These are phyloP conservation scores for Talaromyces proteolyticus DNA, from an alignment of 495 filamentous ascomycete genomes.

Conservation along the genomic window DNA sequence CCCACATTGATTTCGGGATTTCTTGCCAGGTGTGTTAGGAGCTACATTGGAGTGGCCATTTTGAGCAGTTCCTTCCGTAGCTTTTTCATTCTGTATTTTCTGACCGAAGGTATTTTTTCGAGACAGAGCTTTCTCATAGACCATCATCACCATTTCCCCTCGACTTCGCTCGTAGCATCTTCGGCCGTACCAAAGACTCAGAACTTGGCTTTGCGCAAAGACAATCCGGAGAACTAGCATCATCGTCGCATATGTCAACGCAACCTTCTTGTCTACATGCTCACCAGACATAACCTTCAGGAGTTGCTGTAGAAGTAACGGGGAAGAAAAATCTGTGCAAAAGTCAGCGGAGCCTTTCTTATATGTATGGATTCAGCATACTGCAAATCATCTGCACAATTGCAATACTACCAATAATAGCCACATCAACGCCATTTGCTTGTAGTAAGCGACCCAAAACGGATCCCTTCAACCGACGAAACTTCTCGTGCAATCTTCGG, in stretches of 20 bases:
- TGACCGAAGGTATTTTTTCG: conserved; percentile 62
- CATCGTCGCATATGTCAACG: conserved; percentile 61
- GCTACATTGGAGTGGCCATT: conserved; percentile 4
- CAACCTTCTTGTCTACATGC: conserved; percentile 39
- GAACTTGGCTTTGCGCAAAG: conserved; percentile 57
- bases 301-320: conserved; percentile 66
- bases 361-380: conserved; percentile 10
- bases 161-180: conserved; percentile 72
- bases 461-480: conserved; percentile 65
- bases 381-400: conserved; percentile 57
- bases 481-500: conserved; percentile 58
- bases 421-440: conserved; percentile 71
- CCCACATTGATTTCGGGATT: conserved; percentile 10
- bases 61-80: conserved; percentile 1
- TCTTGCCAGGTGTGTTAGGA: conserved; percentile 3
- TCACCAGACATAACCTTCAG: conserved; percentile 59
- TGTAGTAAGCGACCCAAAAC: conserved; percentile 60
- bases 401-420: conserved; percentile 56
- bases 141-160: conserved; percentile 82
- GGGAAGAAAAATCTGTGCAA: conserved; percentile 47
- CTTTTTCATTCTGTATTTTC: conserved; percentile 11
- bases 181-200: conserved; percentile 68
- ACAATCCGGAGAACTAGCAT: conserved; percentile 54
- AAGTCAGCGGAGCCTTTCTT: conserved; percentile 6
- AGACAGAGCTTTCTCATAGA: conserved; percentile 77